These are phyloP conservation scores for Hypericum perforatum DNA, from an alignment of 345 rosid genomes.

Conservation along the genomic window DNA sequence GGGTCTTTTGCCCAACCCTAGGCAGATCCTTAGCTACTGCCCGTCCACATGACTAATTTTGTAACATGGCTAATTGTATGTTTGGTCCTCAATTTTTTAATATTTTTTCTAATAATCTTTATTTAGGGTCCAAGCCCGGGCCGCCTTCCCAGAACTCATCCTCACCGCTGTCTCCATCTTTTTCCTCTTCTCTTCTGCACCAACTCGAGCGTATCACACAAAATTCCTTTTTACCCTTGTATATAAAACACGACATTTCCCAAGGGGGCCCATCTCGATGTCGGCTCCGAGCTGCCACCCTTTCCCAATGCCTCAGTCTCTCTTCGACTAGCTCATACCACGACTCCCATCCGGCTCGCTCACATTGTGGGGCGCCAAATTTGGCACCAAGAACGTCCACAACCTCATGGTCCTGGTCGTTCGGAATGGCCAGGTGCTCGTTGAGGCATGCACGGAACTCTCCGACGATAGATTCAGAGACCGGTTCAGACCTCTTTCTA, in stretches of 20 bases:
- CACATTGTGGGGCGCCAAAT: slow-evolving; percentile 78
- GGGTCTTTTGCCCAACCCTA: too few species aligned
- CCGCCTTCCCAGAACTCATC: too few species aligned
- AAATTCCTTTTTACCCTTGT: slow-evolving; percentile 2
- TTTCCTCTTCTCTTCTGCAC: too few species aligned
- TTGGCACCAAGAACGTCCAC: slow-evolving; percentile 91
- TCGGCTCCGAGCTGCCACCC: slow-evolving; percentile 15
- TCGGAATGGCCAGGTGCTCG: slow-evolving; percentile 53
- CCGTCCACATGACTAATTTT: too few species aligned
- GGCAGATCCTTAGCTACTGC: too few species aligned
- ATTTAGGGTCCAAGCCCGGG: too few species aligned
- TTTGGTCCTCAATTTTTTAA: too few species aligned
- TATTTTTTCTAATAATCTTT: too few species aligned
- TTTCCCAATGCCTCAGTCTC: slow-evolving; percentile 65
- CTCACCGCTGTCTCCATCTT: slow-evolving; percentile 15
- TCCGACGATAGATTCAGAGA: slow-evolving; percentile 65
- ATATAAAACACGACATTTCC: slow-evolving; percentile 26
- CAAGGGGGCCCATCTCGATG: slow-evolving; percentile 35
- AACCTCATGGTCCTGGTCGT: slow-evolving; percentile 64
- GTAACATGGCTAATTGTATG: too few species aligned
- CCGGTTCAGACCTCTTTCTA: too few species aligned
- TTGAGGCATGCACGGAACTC: too few species aligned
- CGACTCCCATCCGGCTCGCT: slow-evolving; percentile 75
- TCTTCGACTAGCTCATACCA: slow-evolving; percentile 79
- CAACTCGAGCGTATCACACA: too few species aligned